A percentile compares a stretch with the other conserved stretches of the same genome.
Evolutionary conservation across 208 protist genomes (phyloP).

Genomic region (Strigomonas oncopelti): DNA sequence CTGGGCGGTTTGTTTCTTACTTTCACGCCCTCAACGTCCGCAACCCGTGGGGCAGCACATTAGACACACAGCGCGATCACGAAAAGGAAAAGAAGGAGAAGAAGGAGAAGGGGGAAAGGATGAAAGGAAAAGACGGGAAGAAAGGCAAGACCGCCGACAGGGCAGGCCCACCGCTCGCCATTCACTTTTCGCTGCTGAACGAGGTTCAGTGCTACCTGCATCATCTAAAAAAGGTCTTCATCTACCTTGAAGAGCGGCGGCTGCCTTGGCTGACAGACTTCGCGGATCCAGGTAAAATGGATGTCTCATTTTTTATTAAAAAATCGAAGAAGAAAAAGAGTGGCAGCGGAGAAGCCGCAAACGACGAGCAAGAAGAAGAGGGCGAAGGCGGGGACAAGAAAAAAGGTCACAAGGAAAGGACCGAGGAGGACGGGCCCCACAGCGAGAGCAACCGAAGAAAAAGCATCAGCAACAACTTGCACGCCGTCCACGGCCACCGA

Average conservation of each 20-base stretch:
- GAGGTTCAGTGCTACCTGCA: not conserved
- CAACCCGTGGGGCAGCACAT: not conserved
- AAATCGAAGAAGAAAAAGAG: no score
- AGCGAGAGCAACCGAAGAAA: not conserved
- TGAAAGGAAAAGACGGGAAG: not conserved
- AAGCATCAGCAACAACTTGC: not conserved
- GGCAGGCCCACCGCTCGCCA: not conserved
- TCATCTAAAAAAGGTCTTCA: slow-evolving; percentile 2
- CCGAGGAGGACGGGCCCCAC: not conserved
- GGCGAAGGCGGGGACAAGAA: not conserved
- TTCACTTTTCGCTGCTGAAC: slow-evolving; percentile 1
- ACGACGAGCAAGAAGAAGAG: no score
- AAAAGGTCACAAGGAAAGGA: not conserved
- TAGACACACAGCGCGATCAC: not conserved
- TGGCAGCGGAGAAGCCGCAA: no score
- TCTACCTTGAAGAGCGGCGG: slow-evolving; percentile 40
- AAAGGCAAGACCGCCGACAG: no score
- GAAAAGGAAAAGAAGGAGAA: not conserved
- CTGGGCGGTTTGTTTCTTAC: slow-evolving; percentile 21
- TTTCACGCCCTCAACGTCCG: slow-evolving; percentile 24
- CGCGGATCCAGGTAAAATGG: slow-evolving; percentile 48
- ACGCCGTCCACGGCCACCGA: not conserved
- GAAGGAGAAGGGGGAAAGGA: not conserved
- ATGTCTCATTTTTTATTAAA: slow-evolving; percentile 1
- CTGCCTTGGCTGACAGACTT: slow-evolving; percentile 80